Evolutionary conservation across 2,329 filamentous ascomycete genomes (phyloP), one percentile per base, ranked within the genome.

Genomic region (Aspergillus sp.): DNA sequence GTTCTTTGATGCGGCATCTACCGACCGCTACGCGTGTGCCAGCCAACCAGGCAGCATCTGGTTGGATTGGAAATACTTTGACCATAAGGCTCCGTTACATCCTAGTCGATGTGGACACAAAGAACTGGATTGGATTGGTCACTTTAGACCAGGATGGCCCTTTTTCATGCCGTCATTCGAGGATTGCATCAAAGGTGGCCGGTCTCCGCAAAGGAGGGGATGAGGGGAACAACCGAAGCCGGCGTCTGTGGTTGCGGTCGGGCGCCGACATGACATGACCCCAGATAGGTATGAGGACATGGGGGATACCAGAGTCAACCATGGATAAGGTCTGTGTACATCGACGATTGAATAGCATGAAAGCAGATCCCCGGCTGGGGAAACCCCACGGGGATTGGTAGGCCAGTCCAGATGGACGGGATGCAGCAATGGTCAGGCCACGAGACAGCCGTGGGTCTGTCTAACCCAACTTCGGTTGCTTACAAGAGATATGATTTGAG

Each of bases 301-400:
- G 36, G 36, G n/a, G 32, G 38, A 32, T 7, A 27, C 23, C 8
- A 19, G 25, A 10, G 38, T 54, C 39, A 47, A 36, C 41, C 39
- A 32, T 47, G 39, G 39, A 54, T 15, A 19, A 19, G 27, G 52
- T 15, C 15, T 32, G 47, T 50, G 47, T 23, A 27, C 47, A 30
- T 36, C 1, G 32, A 27, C 47, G 47, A 30, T 7, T 32, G 23
- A 50, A 10, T 30, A 17, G 8, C n/a, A 3, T 27, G 47, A 17
- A 27, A 27, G 25, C 47, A 50, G 47, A 32, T 32, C 47, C 47
- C 47, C 47, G 17, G 23, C 47, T 50, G 25, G 47, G 44, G 47
- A 54, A 36, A 54, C 52, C 52, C 52, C 52, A 32, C 15, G 52
- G 39, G 52, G 52, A 44, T 54, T 32, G 38, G 50, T 21, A 23